Evolutionary conservation across 176 grass and related monocot species (phyloP), one percentile per base, ranked within the genome.

Genomic region (Zoysia japonica): DNA sequence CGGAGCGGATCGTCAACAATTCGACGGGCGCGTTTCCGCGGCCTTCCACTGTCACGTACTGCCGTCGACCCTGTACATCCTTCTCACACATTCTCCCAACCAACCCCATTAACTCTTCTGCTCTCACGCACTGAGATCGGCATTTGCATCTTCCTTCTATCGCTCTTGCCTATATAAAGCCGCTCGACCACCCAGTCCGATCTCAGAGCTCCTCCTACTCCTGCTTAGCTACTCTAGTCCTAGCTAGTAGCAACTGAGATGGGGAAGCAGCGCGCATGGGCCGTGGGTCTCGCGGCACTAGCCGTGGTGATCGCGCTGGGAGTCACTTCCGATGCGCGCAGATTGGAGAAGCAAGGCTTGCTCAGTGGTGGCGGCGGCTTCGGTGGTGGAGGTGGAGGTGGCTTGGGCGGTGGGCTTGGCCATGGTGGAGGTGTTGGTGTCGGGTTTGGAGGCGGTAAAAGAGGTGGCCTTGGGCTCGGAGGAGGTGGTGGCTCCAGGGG

Each of bases 321-420:
- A 3, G 43, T 60, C 61, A 9, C 74, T 2, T 60, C 68, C 6
- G 75, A 88, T 2, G 86, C 74, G 7, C 86, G 86, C 7, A 16
- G 37, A 51, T 73, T 83, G 74, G 80, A 83, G 44, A 88, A 83
- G 74, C 74, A 88, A 6, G 80, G 80, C 61, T 41, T 88, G 75
- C 47, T 78, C 37, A 79, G 77, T 0, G 78, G 77, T 0, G 83
- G 83, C 0, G 70, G 68, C 0, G 79, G 78, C 0, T 75, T 86
- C 20, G 84, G 84, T 28, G 78, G 38, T 0, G 71, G 71, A 6
- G 71, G 71, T 1, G 76, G 70, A 0, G 68, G 40, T 0, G 83
- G 83, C 0, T 65, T 85, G 3, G 83, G 83, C 9, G 70, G 9
- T 0, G 84, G 81, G 3, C 28, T 45, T 15, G 81, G 71, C 0